Base-by-base conservation (phyloP, 2,329 filamentous ascomycete genomes). In the Fusarium torulosum region DNA sequence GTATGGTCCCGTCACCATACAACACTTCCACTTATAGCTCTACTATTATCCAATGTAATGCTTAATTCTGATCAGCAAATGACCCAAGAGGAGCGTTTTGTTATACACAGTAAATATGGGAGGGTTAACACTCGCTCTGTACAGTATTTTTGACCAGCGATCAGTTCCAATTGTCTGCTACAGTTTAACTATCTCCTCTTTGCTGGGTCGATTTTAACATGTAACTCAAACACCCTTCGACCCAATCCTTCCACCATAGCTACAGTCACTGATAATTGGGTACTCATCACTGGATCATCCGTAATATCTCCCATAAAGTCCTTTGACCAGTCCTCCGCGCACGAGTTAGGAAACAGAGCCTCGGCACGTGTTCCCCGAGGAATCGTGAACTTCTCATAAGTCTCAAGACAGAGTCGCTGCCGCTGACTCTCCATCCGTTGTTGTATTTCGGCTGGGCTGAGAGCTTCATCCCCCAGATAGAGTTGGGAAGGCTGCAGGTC, bases 161-260 rank as follows among this genome's bases (percentile, higher is more conserved):
- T 7, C 17, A 17, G 20, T 20, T 25, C 9, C 21, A 15, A 25
- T 53, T 53, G 25, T 21, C 33, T 9, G 13, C 13, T 17, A 37
- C 33, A 17, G 17, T n/a, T 11, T 20, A 46, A 19, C 25, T 6
- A 21, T 17, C 14, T 27, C 20, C 42, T 52, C 7, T 35, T 8
- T 9, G 10, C 23, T 11, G 37, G 46, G 6, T 59, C 25, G 15
- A 72, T 40, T 11, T 27, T 49, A 21, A 69, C 42, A 7, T 51
- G 53, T 11, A 73, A 40, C 37, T 73, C 67, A 43, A 65, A 73
- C 19, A 71, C 10, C 15, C 59, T 66, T 21, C 69, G 59, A 3
- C 62, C 67, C 1, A 73, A 19, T 14, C 59, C 64, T 25, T 73
- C 44, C 11, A 27, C 52, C 37, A 50, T 57, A 8, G 20, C 19